phyloP scores from a whole-genome alignment of 148 eudicot species.

The Rhododendron mucronatum region DNA sequence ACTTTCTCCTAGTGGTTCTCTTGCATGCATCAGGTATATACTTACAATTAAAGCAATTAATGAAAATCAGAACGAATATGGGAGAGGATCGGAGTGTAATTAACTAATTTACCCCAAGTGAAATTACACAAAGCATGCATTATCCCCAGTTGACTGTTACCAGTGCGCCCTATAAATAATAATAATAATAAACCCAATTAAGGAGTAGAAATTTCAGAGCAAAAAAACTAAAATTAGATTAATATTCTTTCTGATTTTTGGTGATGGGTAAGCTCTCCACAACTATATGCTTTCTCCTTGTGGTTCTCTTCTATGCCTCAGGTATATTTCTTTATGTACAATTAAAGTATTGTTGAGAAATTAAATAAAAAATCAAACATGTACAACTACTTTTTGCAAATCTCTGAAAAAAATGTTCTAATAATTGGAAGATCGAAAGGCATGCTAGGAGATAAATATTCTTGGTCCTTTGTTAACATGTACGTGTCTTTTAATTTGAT shows the following conservation, averaged over 20 bases:
- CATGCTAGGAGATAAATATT: too few species aligned
- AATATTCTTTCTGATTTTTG: background rate
- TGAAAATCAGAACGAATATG: background rate
- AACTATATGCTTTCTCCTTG: background rate
- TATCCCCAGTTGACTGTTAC: too few species aligned
- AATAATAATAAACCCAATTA: too few species aligned
- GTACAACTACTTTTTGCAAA: too few species aligned
- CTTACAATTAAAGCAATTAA: background rate
- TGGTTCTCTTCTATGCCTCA: background rate
- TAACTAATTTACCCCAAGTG: too few species aligned
- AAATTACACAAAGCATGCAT: too few species aligned
- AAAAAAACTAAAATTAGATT: background rate
- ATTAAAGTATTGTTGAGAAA: background rate
- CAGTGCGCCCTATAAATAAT: background rate
- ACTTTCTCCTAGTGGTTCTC: background rate
- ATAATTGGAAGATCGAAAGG: too few species aligned
- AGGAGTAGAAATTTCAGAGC: background rate
- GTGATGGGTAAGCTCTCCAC: background rate
- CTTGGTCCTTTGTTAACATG: background rate
- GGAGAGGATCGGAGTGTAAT: background rate
- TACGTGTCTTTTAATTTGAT: background rate
- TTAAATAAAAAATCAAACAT: too few species aligned
- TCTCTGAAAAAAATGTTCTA: too few species aligned
- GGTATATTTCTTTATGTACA: background rate
- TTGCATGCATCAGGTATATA: background rate